These are phyloP conservation scores for Prillingera fragicola DNA, from an alignment of 1,284 basidiomycete species.

Conservation along the genomic window DNA sequence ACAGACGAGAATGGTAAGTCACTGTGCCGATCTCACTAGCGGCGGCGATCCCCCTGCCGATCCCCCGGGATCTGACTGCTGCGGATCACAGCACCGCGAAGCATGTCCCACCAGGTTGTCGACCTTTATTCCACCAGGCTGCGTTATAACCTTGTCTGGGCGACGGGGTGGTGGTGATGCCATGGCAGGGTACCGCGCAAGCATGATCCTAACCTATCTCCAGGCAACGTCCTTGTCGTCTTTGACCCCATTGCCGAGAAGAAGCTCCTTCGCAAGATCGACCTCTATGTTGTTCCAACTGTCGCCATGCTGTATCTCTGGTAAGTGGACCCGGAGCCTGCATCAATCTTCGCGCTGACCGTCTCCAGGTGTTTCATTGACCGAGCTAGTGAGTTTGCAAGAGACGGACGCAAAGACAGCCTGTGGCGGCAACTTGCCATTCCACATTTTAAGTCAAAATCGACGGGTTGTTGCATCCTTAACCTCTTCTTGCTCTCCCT, in stretches of 20 bases:
- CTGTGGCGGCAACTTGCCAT: slow-evolving; percentile 7
- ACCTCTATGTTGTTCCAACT: slow-evolving; percentile 18
- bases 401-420: neutral
- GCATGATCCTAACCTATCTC: too few relatives aligned
- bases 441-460: too few relatives aligned
- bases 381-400: neutral
- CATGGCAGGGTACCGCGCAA: too few relatives aligned
- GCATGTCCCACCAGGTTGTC: too few relatives aligned
- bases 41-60: too few relatives aligned
- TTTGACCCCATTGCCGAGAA: slow-evolving; percentile 19
- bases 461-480: too few relatives aligned
- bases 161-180: too few relatives aligned
- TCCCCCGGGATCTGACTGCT: too few relatives aligned
- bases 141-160: too few relatives aligned
- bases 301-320: slow-evolving; percentile 17
- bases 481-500: too few relatives aligned
- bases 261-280: slow-evolving; percentile 21
- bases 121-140: too few relatives aligned
- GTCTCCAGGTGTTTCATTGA: slow-evolving; percentile 20
- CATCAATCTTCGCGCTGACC: slow-evolving; percentile 14
- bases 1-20: slow-evolving; percentile 10
- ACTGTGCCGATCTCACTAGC: neutral
- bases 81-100: too few relatives aligned
- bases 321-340: slow-evolving; percentile 19
- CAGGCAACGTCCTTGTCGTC: slow-evolving; percentile 9